Evolutionary conservation across 371 early-diverging fungal genomes (phyloP), one percentile per base, ranked within the genome.

Genomic region (Blastocladiella emersonii): DNA sequence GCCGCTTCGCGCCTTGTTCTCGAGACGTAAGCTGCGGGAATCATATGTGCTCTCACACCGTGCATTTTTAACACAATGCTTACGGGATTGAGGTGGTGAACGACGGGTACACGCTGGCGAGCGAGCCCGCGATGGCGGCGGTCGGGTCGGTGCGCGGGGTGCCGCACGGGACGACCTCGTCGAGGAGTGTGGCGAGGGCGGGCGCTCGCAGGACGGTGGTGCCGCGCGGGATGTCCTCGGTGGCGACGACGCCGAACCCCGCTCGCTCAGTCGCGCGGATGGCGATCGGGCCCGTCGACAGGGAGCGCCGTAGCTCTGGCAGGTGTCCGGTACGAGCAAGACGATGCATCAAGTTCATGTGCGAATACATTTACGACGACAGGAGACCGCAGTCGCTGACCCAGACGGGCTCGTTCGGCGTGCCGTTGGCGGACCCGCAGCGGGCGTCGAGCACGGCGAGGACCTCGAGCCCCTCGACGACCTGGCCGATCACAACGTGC

Each of bases 401-500:
- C 59, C 59, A 59, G 5, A 59, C 59, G 13, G 25, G 34, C 27
- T 32, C 8, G 1, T 8, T 17, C 7, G 59, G 59, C 8, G 12
- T 30, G 39, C 43, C 59, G 1, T 6, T 27, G 10, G 37, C 59
- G n/a, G 39, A 37, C 35, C 39, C 59, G n/a, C n/a, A n/a, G 12
- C 7, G n/a, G 1, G 59, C 59, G 23, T 59, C 43, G 13, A 59
- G 19, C 1, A 6, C 4, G 6, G 10, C 35, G 21, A 59, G 35
- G 15, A 59, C 59, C 12, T 32, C 59, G 35, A 59, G 1, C 27
- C 71, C 80, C 34, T 84, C 74, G 4, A 73, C 64, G 2, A 88
- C 81, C 57, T 82, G 72, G 32, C 90, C 92, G 76, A 92, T 88
- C 23, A 88, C 86, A 0, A 89, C 88, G 73, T 92, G 87, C 65